Evolutionary conservation across 208 protist species (phyloP), one percentile per base, ranked within the genome.

Genomic region (Leishmania tarentolae): DNA sequence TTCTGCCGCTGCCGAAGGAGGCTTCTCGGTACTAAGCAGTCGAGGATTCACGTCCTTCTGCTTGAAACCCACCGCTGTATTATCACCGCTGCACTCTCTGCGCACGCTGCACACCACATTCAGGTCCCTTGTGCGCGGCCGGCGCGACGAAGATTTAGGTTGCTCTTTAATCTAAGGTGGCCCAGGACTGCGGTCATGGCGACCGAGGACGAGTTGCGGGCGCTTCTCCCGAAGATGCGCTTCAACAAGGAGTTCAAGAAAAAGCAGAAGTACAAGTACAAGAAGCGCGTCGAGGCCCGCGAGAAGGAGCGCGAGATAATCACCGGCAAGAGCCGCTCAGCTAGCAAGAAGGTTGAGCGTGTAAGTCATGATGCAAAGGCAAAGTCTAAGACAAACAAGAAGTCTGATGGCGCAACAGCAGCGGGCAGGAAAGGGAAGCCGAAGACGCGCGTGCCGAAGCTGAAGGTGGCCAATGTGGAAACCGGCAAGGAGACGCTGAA

Each of bases 231-330:
- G 5, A 84, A 87, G 76, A 59, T 90, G 70, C 80, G 78, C 56
- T 83, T 74, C 42, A 97, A 97, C 75, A 92, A 93, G 80, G 88
- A 89, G 47, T 94, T 88, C 68, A 86, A 91, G 52, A 89, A 91
- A 59, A 86, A 77, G 63, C 76, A 92, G 76, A 77, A 50, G 66
- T 86, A 86, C 73, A 86, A 87, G 85, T 89, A 84, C 65, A 83
- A 82, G 53, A 84, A 88, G n/a, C 81, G 86, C 19, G 81, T 83
- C 42, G 90, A 86, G 86, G 73, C 80, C 0, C 77, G 80, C 21
- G 84, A 82, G 66, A 77, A 83, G 75, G 83, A 91, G 63, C 78
- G 74, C 17, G 75, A 82, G 77, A 71, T 84, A 3, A 66, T 84
- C 50, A 86, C 71, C 13, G 82, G 82, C 44, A 86, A 86, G 78